A percentile compares a stretch with the other conserved stretches of the same genome.
These are phyloP conservation scores for Solanum peruvianum DNA, from an alignment of 257 asterid genomes.

Conservation along the genomic window DNA sequence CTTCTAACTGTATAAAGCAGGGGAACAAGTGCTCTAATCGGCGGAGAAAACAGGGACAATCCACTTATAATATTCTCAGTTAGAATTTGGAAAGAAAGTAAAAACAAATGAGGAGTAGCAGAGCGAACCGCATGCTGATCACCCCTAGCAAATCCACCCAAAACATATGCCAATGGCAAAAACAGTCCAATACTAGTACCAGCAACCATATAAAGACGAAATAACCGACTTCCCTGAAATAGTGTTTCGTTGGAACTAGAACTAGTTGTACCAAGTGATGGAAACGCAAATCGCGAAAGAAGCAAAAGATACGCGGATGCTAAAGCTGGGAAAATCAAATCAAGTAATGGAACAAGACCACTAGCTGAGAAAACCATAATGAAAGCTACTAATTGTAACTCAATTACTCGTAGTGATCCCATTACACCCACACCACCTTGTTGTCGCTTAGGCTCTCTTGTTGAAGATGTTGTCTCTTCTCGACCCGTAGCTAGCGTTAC, in stretches of 20 bases:
- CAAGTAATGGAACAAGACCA: slow-evolving; percentile 69
- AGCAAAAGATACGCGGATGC: slow-evolving; percentile 43
- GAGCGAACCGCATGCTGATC: slow-evolving; percentile 81
- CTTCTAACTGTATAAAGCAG: slow-evolving; percentile 66
- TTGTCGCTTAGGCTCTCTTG: not conserved
- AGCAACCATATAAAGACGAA: slow-evolving; percentile 38
- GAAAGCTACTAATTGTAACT: slow-evolving; percentile 80
- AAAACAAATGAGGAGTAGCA: slow-evolving; percentile 72
- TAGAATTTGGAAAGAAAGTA: slow-evolving; percentile 72
- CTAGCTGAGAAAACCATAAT: slow-evolving; percentile 78
- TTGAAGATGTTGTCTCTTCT: not conserved
- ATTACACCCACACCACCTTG: slow-evolving; percentile 29
- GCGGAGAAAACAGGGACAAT: slow-evolving; percentile 66
- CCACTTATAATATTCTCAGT: slow-evolving; percentile 74
- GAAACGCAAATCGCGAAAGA: slow-evolving; percentile 57
- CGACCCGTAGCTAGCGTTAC: slow-evolving; percentile 44
- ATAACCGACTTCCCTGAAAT: slow-evolving; percentile 45
- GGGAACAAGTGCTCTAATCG: slow-evolving; percentile 78
- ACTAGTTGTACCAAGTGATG: slow-evolving; percentile 15
- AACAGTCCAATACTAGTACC: slow-evolving; percentile 70
- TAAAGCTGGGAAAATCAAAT: slow-evolving; percentile 58
- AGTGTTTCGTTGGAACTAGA: slow-evolving; percentile 31
- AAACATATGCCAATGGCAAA: slow-evolving; percentile 75
- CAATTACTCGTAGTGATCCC: slow-evolving; percentile 89
- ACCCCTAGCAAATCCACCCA: slow-evolving; percentile 89